These are phyloP conservation scores for Thalia dealbata DNA, from an alignment of 176 grass and related monocot genomes.

Conservation along the genomic window DNA sequence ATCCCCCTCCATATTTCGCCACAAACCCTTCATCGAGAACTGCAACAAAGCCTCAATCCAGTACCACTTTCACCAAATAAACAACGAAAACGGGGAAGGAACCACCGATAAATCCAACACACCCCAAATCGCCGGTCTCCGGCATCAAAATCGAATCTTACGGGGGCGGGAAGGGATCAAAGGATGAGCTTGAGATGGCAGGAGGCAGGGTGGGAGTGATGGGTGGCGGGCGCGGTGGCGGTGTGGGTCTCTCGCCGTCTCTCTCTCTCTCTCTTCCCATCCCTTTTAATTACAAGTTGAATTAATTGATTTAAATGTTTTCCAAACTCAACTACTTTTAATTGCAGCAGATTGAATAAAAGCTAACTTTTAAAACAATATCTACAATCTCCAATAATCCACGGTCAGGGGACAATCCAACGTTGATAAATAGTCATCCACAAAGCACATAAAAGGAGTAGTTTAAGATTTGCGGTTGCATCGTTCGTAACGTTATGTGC, in stretches of 20 bases:
- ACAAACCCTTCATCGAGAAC: slow-evolving; percentile 2
- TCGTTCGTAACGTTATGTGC: too few species aligned
- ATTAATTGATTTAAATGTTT: too few species aligned
- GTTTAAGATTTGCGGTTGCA: too few species aligned
- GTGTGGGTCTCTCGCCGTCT: not conserved
- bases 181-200: not conserved
- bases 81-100: not conserved
- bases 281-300: too few species aligned
- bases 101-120: not conserved
- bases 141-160: not conserved
- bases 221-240: too few species aligned
- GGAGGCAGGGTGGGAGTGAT: not conserved
- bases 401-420: too few species aligned
- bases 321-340: too few species aligned
- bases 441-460: too few species aligned
- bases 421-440: too few species aligned
- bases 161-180: not conserved
- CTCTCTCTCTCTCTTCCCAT: not conserved
- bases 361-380: too few species aligned
- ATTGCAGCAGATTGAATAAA: too few species aligned
- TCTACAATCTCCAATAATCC: too few species aligned
- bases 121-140: not conserved
- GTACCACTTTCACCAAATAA: not conserved
- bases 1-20: slow-evolving; percentile 1
- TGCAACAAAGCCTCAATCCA: not conserved